These are phyloP conservation scores for Aspergillus glaucus DNA, from an alignment of 2,329 filamentous ascomycete genomes.

Conservation along the genomic window DNA sequence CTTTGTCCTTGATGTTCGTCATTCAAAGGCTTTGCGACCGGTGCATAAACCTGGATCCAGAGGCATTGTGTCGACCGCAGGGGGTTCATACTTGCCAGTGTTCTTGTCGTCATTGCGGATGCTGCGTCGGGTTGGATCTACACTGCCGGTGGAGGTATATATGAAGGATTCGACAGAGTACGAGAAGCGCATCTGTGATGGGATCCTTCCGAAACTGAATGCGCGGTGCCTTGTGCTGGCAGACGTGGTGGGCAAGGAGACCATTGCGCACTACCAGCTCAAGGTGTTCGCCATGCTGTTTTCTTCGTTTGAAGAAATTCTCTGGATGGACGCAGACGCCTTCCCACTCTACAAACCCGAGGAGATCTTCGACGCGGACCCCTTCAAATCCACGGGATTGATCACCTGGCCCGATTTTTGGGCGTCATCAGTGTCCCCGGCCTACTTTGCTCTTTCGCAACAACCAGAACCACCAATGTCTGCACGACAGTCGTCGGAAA, in stretches of 20 bases:
- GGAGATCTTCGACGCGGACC: conserved; percentile 43
- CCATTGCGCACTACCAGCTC: conserved; percentile 46
- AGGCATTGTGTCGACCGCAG: conserved; percentile 49
- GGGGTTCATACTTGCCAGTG: conserved; percentile 44
- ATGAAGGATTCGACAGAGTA: conserved; percentile 36
- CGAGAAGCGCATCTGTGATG: conserved; percentile 35
- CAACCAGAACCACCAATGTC: conserved; percentile 27
- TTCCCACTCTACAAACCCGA: conserved; percentile 45
- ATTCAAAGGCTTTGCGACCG: conserved; percentile 22
- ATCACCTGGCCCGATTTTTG: conserved; percentile 54
- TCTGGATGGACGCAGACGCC: conserved; percentile 53
- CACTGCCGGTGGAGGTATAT: conserved; percentile 44
- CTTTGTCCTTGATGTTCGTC: conserved; percentile 32
- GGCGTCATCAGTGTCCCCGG: conserved; percentile 38
- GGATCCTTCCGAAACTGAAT: conserved; percentile 35
- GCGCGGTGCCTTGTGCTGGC: conserved; percentile 39
- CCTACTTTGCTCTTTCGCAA: conserved; percentile 38
- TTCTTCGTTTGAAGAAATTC: conserved; percentile 52
- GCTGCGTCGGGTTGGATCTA: conserved; percentile 47
- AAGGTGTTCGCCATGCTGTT: conserved; percentile 53
- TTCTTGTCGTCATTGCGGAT: conserved; percentile 48
- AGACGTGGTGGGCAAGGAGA: conserved; percentile 33
- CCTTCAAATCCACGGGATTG: conserved; percentile 47
- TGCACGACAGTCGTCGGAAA: conserved; percentile 31
- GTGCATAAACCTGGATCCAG: conserved; percentile 34